Evolutionary conservation across 495 filamentous ascomycete genomes (phyloP), one percentile per base, ranked within the genome.

Genomic region (Acidomyces sp.): DNA sequence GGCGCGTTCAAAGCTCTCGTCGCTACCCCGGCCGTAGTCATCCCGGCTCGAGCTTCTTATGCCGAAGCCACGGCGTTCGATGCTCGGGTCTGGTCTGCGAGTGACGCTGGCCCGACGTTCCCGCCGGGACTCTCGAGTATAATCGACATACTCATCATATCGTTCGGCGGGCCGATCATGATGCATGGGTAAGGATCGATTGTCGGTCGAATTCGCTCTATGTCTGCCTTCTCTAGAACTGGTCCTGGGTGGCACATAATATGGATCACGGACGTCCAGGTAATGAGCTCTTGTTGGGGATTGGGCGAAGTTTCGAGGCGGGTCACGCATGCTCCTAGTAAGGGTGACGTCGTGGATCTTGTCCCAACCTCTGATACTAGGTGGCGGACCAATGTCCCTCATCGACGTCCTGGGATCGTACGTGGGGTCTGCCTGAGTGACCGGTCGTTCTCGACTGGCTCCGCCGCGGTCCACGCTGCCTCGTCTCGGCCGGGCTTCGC

Each of bases 361-460:
- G 31, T 57, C 59, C 41, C 61, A 59, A n/a, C 59, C 61, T 25
- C 61, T 39, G n/a, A 48, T 61, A 13, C 54, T 56, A 2, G 56
- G 54, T 23, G 61, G 61, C 9, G 61, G 61, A 13, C 59, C 61
- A 39, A 24, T 50, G 43, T 41, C 57, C 34, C 30, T 46, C 34
- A 25, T 32, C 16, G 48, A 35, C 2, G 29, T 6, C 33, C 48
- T 24, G 23, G 48, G 48, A 21, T 51, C 39, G 19, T 47, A 34
- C 10, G 17, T 13, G 11, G 43, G 36, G 17, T 60, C 52, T 15
- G 58, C 34, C 52, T 61, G 39, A 39, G 56, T 61, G 3, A 53
- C 46, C 12, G 59, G 61, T 18, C 61, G 45, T 7, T 57, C 48
- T 4, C 53, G 53, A 26, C 53, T 52, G n/a, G 32, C 37, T 12